Evolutionary conservation across 2,329 filamentous ascomycete species (phyloP).

Genomic region (Ceratocystis eucalypticola): DNA sequence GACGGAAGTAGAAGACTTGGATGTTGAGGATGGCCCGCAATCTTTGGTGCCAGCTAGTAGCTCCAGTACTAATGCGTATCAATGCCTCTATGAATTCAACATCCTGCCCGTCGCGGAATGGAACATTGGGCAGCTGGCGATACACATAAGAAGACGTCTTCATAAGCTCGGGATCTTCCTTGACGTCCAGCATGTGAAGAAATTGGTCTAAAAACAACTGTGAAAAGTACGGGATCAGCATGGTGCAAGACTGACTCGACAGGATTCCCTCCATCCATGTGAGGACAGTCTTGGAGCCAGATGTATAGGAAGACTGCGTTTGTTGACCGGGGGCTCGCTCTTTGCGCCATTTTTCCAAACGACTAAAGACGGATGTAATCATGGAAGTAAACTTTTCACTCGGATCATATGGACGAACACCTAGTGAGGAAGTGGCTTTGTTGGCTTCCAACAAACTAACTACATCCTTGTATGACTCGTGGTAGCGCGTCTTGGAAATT

Average conservation of each 20-base stretch:
- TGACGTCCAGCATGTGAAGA: slow-evolving; percentile 99
- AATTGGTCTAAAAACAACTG: slow-evolving; percentile 81
- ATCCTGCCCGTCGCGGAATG: slow-evolving; percentile 77
- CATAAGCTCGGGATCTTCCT: slow-evolving; percentile 93
- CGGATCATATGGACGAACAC: slow-evolving; percentile 70
- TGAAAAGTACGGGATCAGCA: slow-evolving; percentile 83
- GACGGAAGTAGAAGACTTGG: slow-evolving; percentile 95
- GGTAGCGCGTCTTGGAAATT: slow-evolving; percentile 82
- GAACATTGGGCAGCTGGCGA: slow-evolving; percentile 88
- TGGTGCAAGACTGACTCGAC: slow-evolving; percentile 82
- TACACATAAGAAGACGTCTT: slow-evolving; percentile 93
- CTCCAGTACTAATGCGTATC: slow-evolving; percentile 73
- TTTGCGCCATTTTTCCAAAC: slow-evolving; percentile 75
- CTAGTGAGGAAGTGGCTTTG: slow-evolving; percentile 66
- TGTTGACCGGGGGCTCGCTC: slow-evolving; percentile 79
- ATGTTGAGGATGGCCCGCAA: slow-evolving; percentile 93
- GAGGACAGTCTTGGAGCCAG: slow-evolving; percentile 87
- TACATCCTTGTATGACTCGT: slow-evolving; percentile 83
- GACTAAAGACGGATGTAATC: slow-evolving; percentile 60
- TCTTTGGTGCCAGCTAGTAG: slow-evolving; percentile 87
- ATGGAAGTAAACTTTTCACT: slow-evolving; percentile 58
- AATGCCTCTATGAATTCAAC: slow-evolving; percentile 71
- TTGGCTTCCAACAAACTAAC: slow-evolving; percentile 62
- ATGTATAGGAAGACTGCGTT: slow-evolving; percentile 86
- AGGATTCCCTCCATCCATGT: slow-evolving; percentile 89